phyloP scores from a whole-genome alignment of 148 eudicot genomes.

The Vaccinium vitisidaea region DNA sequence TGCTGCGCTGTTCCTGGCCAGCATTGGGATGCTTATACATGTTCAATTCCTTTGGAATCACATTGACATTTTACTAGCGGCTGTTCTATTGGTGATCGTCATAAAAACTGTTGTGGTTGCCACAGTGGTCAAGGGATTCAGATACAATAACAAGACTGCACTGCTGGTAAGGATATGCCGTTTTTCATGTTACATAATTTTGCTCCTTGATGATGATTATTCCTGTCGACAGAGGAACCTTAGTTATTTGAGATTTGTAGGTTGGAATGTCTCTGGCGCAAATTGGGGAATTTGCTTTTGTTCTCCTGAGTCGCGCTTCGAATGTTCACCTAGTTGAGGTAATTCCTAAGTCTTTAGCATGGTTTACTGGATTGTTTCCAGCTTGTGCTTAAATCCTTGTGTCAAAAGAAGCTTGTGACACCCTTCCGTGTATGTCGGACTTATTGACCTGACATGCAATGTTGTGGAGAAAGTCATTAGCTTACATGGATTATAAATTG shows the following conservation, averaged over 20 bases:
- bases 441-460: slow-evolving; percentile 11
- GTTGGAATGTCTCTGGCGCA: slow-evolving; percentile 97
- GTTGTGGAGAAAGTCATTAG: neutral
- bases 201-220: neutral
- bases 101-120: slow-evolving; percentile 78
- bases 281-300: slow-evolving; percentile 96
- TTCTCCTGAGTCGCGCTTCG: slow-evolving; percentile 96
- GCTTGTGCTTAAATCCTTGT: neutral
- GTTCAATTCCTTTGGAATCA: slow-evolving; percentile 99
- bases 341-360: slow-evolving; percentile 12
- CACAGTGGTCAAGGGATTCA: slow-evolving; percentile 78
- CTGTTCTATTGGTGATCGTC: slow-evolving; percentile 80
- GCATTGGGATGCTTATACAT: slow-evolving; percentile 98
- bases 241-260: slow-evolving; percentile 32
- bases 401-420: neutral
- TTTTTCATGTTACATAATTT: neutral
- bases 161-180: slow-evolving; percentile 61
- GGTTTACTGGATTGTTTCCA: slow-evolving; percentile 6
- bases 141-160: slow-evolving; percentile 84
- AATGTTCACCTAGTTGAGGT: slow-evolving; percentile 98
- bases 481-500: neutral
- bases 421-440: neutral
- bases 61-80: slow-evolving; percentile 88
- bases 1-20: slow-evolving; percentile 98
- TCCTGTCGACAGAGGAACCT: neutral